phyloP scores from a whole-genome alignment of 2,329 filamentous ascomycete genomes.

The Exophiala sp. region DNA sequence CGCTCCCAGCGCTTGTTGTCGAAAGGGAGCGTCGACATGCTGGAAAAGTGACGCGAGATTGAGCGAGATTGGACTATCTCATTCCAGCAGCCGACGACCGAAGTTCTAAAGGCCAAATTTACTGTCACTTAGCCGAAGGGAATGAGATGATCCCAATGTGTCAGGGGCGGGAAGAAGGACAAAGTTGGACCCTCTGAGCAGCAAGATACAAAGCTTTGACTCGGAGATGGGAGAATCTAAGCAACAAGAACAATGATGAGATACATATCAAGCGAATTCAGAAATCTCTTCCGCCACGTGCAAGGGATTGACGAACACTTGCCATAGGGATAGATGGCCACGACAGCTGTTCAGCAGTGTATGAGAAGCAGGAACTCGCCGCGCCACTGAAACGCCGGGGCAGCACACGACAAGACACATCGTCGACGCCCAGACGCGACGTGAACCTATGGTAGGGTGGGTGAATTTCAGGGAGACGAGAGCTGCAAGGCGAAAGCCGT shows the following conservation, averaged over 20 bases:
- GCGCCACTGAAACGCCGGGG: neutral
- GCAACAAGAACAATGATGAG: neutral
- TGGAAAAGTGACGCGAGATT: constrained; percentile 1
- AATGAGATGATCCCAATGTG: neutral
- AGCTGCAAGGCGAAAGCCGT: neutral
- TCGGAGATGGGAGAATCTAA: neutral
- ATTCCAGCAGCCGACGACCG: constrained; percentile 1
- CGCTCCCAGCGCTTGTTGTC: constrained; percentile 10
- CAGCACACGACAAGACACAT: neutral
- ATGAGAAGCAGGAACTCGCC: neutral
- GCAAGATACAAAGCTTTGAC: constrained; percentile 5
- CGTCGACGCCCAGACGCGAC: neutral
- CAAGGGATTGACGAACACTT: neutral
- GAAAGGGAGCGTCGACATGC: constrained; percentile 9
- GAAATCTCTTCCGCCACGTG: neutral
- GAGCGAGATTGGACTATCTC: neutral
- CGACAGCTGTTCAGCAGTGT: neutral
- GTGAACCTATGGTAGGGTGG: neutral
- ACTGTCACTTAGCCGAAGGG: neutral
- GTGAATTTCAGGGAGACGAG: neutral
- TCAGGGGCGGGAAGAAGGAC: neutral
- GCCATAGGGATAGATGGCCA: neutral
- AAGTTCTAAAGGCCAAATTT: neutral
- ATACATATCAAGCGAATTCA: neutral
- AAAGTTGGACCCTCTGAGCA: neutral